Evolutionary conservation across 306 rosid genomes (phyloP), one percentile per base, ranked within the genome.

Genomic region (Glycine soja): DNA sequence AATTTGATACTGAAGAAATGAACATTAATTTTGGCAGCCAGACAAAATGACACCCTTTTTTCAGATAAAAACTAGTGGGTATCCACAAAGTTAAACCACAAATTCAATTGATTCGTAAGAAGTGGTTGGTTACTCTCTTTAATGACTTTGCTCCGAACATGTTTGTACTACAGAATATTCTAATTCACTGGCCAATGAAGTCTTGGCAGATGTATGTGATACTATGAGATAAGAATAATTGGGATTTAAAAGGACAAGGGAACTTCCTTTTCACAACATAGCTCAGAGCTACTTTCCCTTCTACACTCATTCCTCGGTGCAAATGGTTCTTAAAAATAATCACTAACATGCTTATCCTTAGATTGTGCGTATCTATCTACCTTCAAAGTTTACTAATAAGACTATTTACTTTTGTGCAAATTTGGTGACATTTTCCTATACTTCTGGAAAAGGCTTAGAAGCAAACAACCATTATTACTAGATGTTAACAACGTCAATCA

Each of bases 151-250:
- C 78, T 69, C 16, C 42, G 16, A 70, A 75, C 75, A 53, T 61
- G 12, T 80, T 84, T 72, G 80, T 80, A 85, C 82, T 19, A 46
- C 8, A 85, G 82, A 85, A 85, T 84, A 84, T 80, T 84, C 85
- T 75, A 75, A 70, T 75, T 59, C 74, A 80, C 62, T 42, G 65
- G 75, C 82, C 87, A 80, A 62, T 80, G 62, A 62, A 51, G 75
- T 61, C 48, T 53, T 80, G 85, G 69, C 87, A 84, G 46, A 69
- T 61, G 74, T 59, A 56, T 69, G 4, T 57, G 75, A 63, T 47
- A 83, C 83, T 69, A 52, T 40, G 50, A 80, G 75, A 59, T 69
- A 38, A 71, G 79, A 70, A 42, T 76, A 70, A 18, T 63, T 53
- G 51, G 16, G 51, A 36, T 50, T 66, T 74, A 68, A 68, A 80